A percentile compares a stretch with the other conserved stretches of the same genome.
Evolutionary conservation across 257 asterid genomes (phyloP).

Genomic region (Gentiana straminea): DNA sequence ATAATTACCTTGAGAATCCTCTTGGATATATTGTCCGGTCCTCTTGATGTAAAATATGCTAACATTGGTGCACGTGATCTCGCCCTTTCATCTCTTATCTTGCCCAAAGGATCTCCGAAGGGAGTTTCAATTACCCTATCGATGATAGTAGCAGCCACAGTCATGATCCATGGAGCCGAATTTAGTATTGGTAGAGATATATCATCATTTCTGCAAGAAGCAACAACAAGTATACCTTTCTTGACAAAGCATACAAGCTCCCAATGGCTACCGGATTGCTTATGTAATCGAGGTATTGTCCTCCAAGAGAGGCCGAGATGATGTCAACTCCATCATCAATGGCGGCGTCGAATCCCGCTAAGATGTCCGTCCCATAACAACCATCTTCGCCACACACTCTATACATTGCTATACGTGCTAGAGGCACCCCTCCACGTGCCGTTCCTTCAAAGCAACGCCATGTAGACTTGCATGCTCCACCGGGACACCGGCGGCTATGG

Average conservation of each 20-base stretch:
- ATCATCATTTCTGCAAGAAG: slow-evolving; percentile 11
- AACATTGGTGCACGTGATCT: no score
- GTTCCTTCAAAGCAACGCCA: background rate
- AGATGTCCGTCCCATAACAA: slow-evolving; percentile 9
- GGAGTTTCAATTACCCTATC: slow-evolving; percentile 10
- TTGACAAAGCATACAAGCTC: slow-evolving; percentile 17
- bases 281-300: background rate
- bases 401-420: background rate
- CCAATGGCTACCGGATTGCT: slow-evolving; percentile 3
- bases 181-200: background rate
- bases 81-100: background rate
- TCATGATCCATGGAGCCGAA: slow-evolving; percentile 14
- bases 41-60: no score
- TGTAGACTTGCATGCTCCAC: background rate
- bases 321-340: slow-evolving; percentile 18
- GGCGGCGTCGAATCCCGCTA: slow-evolving; percentile 18
- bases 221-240: slow-evolving; percentile 13
- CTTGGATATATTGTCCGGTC: no score
- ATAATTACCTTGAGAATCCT: no score
- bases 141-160: slow-evolving; percentile 16
- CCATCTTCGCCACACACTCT: background rate
- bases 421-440: background rate
- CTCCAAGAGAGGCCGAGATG: slow-evolving; percentile 10
- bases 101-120: slow-evolving; percentile 10
- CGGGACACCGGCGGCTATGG: background rate